A percentile compares a stretch with the other conserved stretches of the same genome.
These are phyloP conservation scores for Annulohypoxylon moriforme DNA, from an alignment of 495 filamentous ascomycete genomes.

Conservation along the genomic window DNA sequence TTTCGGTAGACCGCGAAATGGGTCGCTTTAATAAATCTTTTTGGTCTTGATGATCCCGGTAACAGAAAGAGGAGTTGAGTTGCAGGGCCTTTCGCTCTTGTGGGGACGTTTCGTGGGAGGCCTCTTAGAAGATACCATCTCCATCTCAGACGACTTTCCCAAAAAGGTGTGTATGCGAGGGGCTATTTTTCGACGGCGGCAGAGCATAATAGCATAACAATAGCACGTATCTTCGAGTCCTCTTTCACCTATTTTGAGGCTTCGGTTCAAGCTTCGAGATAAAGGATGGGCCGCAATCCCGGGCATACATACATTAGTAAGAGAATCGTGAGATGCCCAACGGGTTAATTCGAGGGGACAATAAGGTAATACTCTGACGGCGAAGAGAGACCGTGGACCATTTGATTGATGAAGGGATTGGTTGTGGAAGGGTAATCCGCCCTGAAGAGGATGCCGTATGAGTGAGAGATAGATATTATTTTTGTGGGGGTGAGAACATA, in stretches of 20 bases:
- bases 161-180: slow-evolving; percentile 29
- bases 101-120: slow-evolving; percentile 38
- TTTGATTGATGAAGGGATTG: slow-evolving; percentile 3
- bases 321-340: slow-evolving; percentile 21
- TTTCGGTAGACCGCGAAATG: slow-evolving; percentile 32
- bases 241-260: slow-evolving; percentile 1
- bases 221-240: too few species aligned
- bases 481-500: slow-evolving; percentile 27
- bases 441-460: slow-evolving; percentile 22
- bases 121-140: slow-evolving; percentile 25
- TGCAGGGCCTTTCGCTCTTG: slow-evolving; percentile 33
- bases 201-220: neutral
- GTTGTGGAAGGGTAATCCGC: slow-evolving; percentile 19
- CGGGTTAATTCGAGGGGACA: neutral
- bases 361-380: neutral
- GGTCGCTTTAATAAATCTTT: slow-evolving; percentile 42
- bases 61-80: slow-evolving; percentile 39
- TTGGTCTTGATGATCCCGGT: slow-evolving; percentile 37
- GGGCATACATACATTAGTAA: slow-evolving; percentile 42
- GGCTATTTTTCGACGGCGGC: neutral
- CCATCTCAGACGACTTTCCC: slow-evolving; percentile 37
- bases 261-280: slow-evolving; percentile 26
- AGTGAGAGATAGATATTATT: slow-evolving; percentile 42
- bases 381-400: slow-evolving; percentile 18
- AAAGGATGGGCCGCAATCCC: slow-evolving; percentile 42